Evolutionary conservation across 257 asterid genomes (phyloP), one percentile per base, ranked within the genome.

Genomic region (Mitragyna speciosa): DNA sequence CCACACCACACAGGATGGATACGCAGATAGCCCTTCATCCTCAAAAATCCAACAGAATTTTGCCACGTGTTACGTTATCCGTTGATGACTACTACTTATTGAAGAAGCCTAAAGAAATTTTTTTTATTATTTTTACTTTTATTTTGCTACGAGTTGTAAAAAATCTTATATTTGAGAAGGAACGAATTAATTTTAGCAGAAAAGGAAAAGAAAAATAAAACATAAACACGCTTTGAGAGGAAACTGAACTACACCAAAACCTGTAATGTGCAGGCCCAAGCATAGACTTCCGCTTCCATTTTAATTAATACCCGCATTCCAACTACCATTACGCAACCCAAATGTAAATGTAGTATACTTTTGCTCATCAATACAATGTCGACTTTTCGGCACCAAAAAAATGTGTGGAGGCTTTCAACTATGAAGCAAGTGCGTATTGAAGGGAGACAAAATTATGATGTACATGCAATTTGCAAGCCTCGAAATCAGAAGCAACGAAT

Each of bases 1-100:
- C 92, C 92, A 88, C 91, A 79, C 92, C 92, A 88, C 91, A 80
- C 84, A 80, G 48, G 80, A 43, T 24, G 86, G 93, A 87, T 88
- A 68, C 78, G 78, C 68, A 75, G 81, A 83, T 85, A 31, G 72
- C 91, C 49, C 80, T 86, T 80, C 79, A 89, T 92, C 97, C 78
- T 2, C 6, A 78, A 72, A 5, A 1, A 87, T 39, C 90, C 97
- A 92, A 92, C 78, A 77, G 82, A 19, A 22, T 61, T 69, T 72
- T 72, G 86, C 91, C 96, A 84, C 90, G 91, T 89, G 89, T 75
- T 49, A 56, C 78, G 30, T 70, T 85, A 89, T 84, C 84, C 73
- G 2, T 61, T 68, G 8, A 39, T 68, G 61, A 75, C 22, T 24
- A 12, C 47, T 45, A 47, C 56, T n/a, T 12, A 6, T 72, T 15